Percentiles rank a stretch among this genome's conserved stretches.
Evolutionary conservation across 2,329 filamentous ascomycete species (phyloP).

Genomic region (Truncatella angustata): DNA sequence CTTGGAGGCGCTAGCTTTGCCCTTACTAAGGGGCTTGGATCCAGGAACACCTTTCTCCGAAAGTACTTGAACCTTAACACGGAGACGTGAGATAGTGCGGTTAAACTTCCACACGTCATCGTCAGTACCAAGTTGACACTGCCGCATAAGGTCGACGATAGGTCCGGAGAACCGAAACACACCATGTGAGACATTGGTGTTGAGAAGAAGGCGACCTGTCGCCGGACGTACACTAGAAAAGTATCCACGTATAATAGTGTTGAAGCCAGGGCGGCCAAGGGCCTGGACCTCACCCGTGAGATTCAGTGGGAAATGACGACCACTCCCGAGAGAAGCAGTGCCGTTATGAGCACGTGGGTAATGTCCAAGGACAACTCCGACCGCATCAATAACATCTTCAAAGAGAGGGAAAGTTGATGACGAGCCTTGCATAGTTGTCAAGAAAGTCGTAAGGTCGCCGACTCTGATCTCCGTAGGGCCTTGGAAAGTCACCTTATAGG

Average conservation of each 20-base stretch:
- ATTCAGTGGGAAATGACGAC: constrained; percentile 47
- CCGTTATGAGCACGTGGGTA: constrained; percentile 34
- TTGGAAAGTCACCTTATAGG: constrained; percentile 40
- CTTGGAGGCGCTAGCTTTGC: constrained; percentile 7
- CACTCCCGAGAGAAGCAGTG: constrained; percentile 42
- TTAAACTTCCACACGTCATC: not conserved
- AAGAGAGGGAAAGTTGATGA: constrained; percentile 46
- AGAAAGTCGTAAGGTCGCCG: constrained; percentile 40
- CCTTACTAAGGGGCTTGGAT: constrained; percentile 19
- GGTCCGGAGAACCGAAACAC: constrained; percentile 33
- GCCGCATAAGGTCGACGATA: constrained; percentile 33
- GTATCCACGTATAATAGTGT: constrained; percentile 49
- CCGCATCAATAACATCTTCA: constrained; percentile 45
- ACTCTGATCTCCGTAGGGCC: constrained; percentile 37
- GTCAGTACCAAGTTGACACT: constrained; percentile 5
- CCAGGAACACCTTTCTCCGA: constrained; percentile 10
- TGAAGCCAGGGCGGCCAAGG: constrained; percentile 27
- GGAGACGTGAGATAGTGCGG: constrained; percentile 18
- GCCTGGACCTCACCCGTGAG: constrained; percentile 21
- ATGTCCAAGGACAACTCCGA: constrained; percentile 52
- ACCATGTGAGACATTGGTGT: constrained; percentile 53
- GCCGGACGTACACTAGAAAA: constrained; percentile 54
- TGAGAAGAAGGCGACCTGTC: constrained; percentile 53
- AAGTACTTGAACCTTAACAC: constrained; percentile 16
- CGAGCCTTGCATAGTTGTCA: constrained; percentile 37